Evolutionary conservation across 106 monocot species (phyloP).

Genomic region (Platanthera guangdongensis): DNA sequence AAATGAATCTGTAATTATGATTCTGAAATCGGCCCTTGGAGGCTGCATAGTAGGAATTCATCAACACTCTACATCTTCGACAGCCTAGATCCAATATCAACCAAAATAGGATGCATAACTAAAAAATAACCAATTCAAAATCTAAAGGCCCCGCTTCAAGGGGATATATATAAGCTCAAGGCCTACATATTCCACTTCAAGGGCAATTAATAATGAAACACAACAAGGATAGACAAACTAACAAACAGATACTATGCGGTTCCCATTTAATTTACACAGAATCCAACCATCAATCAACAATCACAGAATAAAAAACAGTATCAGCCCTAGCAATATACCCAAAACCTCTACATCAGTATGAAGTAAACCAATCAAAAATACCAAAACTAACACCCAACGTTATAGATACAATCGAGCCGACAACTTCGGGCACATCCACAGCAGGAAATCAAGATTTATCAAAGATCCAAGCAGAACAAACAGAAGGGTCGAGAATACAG

Average conservation of each 20-base stretch:
- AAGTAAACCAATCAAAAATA: neutral
- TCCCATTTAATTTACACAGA: neutral
- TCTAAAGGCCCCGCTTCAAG: neutral
- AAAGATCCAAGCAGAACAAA: neutral
- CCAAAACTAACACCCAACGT: neutral
- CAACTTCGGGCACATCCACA: no score
- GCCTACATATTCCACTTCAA: neutral
- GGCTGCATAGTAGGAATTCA: neutral
- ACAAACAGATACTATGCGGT: neutral
- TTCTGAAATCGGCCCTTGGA: neutral
- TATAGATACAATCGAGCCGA: no score
- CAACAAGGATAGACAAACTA: neutral
- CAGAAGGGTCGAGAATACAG: no score
- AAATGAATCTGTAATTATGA: neutral
- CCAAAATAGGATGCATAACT: neutral
- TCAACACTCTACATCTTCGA: neutral
- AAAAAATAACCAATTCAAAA: neutral
- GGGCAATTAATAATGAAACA: neutral
- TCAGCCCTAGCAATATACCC: slow-evolving; percentile 3
- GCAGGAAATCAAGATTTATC: no score
- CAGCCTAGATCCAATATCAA: neutral
- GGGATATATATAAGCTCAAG: neutral
- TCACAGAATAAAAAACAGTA: neutral
- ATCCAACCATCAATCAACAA: neutral
- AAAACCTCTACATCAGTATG: neutral